A percentile compares a stretch with the other conserved stretches of the same genome.
Evolutionary conservation across 768 basidiomycete genomes (phyloP).

Genomic region (Cyathus striatus): DNA sequence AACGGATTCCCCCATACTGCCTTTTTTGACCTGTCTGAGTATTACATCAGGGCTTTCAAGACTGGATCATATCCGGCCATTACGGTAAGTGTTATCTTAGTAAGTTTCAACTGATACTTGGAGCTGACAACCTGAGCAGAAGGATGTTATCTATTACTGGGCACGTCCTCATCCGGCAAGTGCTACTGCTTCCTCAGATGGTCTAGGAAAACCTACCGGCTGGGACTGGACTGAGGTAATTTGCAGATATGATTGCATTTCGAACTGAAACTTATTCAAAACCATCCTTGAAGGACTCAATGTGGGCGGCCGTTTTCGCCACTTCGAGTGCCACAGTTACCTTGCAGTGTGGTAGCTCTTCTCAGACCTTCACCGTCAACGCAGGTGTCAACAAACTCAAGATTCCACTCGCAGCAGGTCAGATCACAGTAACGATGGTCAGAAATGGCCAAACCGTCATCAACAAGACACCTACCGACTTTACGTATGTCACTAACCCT

Average conservation of each 20-base stretch:
- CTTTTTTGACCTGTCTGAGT: slow-evolving; percentile 60
- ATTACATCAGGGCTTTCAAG: slow-evolving; percentile 66
- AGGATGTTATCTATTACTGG: slow-evolving; percentile 51
- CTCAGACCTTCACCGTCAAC: slow-evolving; percentile 29
- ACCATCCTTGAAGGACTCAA: slow-evolving; percentile 38
- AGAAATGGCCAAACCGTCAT: slow-evolving; percentile 47
- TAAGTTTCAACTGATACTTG: slow-evolving; percentile 2
- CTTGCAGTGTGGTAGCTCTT: slow-evolving; percentile 37
- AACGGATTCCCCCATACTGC: slow-evolving; percentile 41
- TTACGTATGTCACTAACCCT: slow-evolving; percentile 30
- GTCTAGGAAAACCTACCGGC: slow-evolving; percentile 40
- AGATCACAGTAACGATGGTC: slow-evolving; percentile 51
- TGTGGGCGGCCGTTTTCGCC: slow-evolving; percentile 65
- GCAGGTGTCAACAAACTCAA: slow-evolving; percentile 61
- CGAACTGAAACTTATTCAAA: neutral
- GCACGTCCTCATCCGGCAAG: slow-evolving; percentile 58
- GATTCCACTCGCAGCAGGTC: slow-evolving; percentile 48
- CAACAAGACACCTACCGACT: slow-evolving; percentile 40
- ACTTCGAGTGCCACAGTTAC: slow-evolving; percentile 47
- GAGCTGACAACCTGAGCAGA: slow-evolving; percentile 16
- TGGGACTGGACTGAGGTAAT: slow-evolving; percentile 48
- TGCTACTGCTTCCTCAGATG: slow-evolving; percentile 38
- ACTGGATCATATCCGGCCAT: slow-evolving; percentile 58
- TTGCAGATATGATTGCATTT: slow-evolving; percentile 17
- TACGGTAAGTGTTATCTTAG: slow-evolving; percentile 35